phyloP scores from a whole-genome alignment of 2,329 filamentous ascomycete species.

The Penicillium sp. region DNA sequence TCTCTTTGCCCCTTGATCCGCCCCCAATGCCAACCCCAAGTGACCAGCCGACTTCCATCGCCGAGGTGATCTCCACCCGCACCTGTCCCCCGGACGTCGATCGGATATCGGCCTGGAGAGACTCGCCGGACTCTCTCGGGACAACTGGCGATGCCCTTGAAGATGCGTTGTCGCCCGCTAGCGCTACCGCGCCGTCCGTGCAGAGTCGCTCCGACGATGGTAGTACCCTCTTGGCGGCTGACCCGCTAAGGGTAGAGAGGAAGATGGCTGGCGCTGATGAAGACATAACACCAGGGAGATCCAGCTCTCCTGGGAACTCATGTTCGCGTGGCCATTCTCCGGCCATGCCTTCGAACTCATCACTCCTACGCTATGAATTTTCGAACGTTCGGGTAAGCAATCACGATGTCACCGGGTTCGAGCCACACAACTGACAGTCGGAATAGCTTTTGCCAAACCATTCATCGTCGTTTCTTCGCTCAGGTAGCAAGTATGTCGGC shows the following conservation, averaged over 20 bases:
- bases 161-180: slow-evolving; percentile 24
- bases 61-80: slow-evolving; percentile 41
- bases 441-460: slow-evolving; percentile 65
- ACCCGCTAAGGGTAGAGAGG: slow-evolving; percentile 26
- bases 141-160: slow-evolving; percentile 25
- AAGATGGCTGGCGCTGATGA: slow-evolving; percentile 30
- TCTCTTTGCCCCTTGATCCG: slow-evolving; percentile 29
- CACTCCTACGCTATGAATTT: slow-evolving; percentile 50
- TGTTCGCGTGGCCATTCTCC: slow-evolving; percentile 26
- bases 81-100: slow-evolving; percentile 48
- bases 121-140: slow-evolving; percentile 25
- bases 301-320: slow-evolving; percentile 33
- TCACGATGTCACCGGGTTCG: slow-evolving; percentile 2
- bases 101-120: slow-evolving; percentile 31
- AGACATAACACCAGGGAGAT: slow-evolving; percentile 27
- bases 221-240: slow-evolving; percentile 20
- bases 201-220: slow-evolving; percentile 28
- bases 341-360: slow-evolving; percentile 34
- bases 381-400: slow-evolving; percentile 51
- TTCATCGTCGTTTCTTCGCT: slow-evolving; percentile 78
- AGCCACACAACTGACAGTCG: slow-evolving; percentile 15
- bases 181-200: slow-evolving; percentile 22
- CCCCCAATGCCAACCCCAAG: slow-evolving; percentile 49
- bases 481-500: slow-evolving; percentile 81
- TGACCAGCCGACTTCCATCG: slow-evolving; percentile 41